Evolutionary conservation across 2,329 filamentous ascomycete species (phyloP), one percentile per base, ranked within the genome.

Genomic region (Fusarium sp.): DNA sequence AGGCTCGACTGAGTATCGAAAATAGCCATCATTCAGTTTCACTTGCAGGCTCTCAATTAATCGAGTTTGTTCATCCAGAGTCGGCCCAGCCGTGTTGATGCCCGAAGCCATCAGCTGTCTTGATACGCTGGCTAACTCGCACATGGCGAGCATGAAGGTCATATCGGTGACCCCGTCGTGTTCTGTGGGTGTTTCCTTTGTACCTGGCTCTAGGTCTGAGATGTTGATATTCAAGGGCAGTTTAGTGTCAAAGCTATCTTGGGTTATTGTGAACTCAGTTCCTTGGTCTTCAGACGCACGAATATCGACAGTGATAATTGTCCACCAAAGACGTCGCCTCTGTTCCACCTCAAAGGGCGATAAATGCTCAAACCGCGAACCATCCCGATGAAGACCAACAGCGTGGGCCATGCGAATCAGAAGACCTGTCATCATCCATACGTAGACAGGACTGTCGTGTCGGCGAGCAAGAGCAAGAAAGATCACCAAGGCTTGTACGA

Each of bases 341-440:
- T 90, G 87, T 71, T 91, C 88, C 8, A 85, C 81, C 46, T 91
- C 86, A 56, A 88, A 90, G 0, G 86, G 84, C 0, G 82, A 82
- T 2, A 91, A 71, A 14, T 85, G 82, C 2, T 71, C 79, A 71
- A 84, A 84, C 51, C 82, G 77, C 4, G 79, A 79, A 15, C 85
- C 85, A 43, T 91, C 89, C n/a, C 85, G 81, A 56, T 88, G 86
- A 33, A 88, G 77, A 1, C 86, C 85, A 23, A 88, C 78, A 11
- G 83, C 81, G 32, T 85, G 83, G 15, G 80, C 84, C 72, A 88
- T 85, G 7, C 85, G 79, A 19, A 88, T 84, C n/a, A 85, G 83
- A 2, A 90, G 81, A 0, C 88, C 89, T 0, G 87, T 88, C 67
- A 92, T 79, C 39, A 88, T 87, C 87, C 89, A 91, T 7, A 87